Conservation (phyloP, 371 early-diverging fungal genomes). For the Syncephalastrum monosporum region DNA sequence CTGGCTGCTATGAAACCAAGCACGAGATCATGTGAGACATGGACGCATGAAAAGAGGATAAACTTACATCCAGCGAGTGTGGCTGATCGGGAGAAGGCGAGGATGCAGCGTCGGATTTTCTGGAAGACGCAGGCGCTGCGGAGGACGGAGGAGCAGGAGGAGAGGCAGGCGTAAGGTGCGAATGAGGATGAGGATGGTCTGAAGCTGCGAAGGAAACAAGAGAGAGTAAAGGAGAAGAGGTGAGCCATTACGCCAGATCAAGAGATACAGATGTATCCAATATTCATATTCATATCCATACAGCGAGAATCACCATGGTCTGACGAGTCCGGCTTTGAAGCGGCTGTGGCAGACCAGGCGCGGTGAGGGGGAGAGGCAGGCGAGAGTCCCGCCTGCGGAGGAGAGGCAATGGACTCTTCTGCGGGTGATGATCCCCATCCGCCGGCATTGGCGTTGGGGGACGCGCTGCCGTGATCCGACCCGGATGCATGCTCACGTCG, state of each 20-base stretch:
- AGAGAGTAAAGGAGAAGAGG: background rate
- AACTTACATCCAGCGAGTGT: background rate
- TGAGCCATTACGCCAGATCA: background rate
- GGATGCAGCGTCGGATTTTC: conserved; percentile 1
- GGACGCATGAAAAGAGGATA: background rate
- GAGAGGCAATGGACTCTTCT: conserved; percentile 13
- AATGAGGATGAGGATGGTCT: conserved; percentile 5
- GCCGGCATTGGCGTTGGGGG: conserved; percentile 14
- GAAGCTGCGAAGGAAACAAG: conserved; percentile 1
- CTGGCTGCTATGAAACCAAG: background rate
- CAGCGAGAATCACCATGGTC: no score
- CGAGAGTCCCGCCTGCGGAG: conserved; percentile 21
- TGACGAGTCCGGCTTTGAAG: background rate
- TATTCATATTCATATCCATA: no score
- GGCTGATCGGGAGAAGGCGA: conserved; percentile 10
- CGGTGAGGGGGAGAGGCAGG: conserved; percentile 13
- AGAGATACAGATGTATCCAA: no score
- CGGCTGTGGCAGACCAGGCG: background rate
- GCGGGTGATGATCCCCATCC: conserved; percentile 40
- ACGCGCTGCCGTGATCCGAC: conserved; percentile 13
- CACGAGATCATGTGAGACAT: background rate
- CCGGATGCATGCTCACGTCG: conserved; percentile 37
- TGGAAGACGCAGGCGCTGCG: conserved; percentile 8
- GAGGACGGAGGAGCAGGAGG: conserved; percentile 12
- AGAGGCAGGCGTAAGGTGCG: conserved; percentile 4